A percentile compares a stretch with the other conserved stretches of the same genome.
These are phyloP conservation scores for Colletotrichum neosansevieriae DNA, from an alignment of 2,329 filamentous ascomycete genomes.

Conservation along the genomic window DNA sequence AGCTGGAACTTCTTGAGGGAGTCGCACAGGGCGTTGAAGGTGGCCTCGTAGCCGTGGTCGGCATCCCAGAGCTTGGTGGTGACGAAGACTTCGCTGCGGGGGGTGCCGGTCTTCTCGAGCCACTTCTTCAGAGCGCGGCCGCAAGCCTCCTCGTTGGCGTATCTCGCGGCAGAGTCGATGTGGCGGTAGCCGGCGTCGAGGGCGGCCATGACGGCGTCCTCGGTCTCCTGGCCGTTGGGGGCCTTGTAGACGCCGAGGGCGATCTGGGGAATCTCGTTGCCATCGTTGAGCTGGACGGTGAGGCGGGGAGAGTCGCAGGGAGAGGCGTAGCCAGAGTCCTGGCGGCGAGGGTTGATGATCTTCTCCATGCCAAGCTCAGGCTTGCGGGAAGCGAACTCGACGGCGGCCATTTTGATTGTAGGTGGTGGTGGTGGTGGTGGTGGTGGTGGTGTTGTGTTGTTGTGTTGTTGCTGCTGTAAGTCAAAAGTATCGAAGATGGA, in stretches of 20 bases:
- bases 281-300: constrained; percentile 51
- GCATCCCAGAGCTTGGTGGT: constrained; percentile 55
- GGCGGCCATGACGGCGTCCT: constrained; percentile 49
- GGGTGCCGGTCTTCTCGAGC: constrained; percentile 46
- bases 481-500: background rate
- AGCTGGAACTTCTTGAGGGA: constrained; percentile 59
- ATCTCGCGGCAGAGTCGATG: constrained; percentile 60
- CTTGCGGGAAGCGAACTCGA: constrained; percentile 38
- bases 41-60: constrained; percentile 46
- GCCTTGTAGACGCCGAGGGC: constrained; percentile 71
- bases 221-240: constrained; percentile 55
- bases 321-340: constrained; percentile 39
- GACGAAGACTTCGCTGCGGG: constrained; percentile 51
- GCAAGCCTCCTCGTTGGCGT: constrained; percentile 63
- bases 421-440: background rate
- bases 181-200: constrained; percentile 64
- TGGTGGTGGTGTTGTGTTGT: background rate
- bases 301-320: constrained; percentile 38
- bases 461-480: background rate
- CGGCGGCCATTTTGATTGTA: constrained; percentile 34
- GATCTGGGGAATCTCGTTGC: constrained; percentile 53
- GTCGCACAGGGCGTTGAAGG: constrained; percentile 54
- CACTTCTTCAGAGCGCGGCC: constrained; percentile 53
- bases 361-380: constrained; percentile 39
- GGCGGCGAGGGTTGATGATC: constrained; percentile 34